phyloP scores from a whole-genome alignment of 768 basidiomycete genomes.

The Pisolithus marmoratus region DNA sequence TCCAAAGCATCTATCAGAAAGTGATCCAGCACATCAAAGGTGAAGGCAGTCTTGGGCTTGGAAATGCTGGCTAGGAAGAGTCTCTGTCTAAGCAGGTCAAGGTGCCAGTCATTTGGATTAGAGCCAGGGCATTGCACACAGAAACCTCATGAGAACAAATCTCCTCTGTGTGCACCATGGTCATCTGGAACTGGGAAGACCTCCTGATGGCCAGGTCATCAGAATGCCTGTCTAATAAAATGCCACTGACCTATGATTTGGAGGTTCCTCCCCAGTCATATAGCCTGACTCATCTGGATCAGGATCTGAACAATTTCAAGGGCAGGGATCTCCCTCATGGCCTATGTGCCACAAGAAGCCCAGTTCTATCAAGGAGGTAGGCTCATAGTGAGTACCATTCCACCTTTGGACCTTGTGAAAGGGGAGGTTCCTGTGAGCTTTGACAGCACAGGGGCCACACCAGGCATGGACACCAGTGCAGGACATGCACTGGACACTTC shows the following conservation, averaged over 20 bases:
- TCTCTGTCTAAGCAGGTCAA: not conserved
- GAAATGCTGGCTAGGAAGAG: conserved; percentile 3
- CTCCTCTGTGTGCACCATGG: too few species aligned
- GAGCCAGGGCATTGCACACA: not conserved
- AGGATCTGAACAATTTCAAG: not conserved
- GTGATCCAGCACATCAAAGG: conserved; percentile 5
- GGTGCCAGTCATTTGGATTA: not conserved
- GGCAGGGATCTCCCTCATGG: conserved; percentile 16
- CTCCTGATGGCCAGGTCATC: too few species aligned
- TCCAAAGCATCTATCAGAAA: conserved; percentile 4
- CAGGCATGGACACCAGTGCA: conserved; percentile 1
- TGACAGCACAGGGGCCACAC: not conserved
- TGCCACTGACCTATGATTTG: too few species aligned
- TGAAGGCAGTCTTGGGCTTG: conserved; percentile 2
- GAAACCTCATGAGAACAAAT: not conserved
- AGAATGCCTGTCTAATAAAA: too few species aligned
- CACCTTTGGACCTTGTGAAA: conserved; percentile 17
- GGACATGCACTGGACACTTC: not conserved
- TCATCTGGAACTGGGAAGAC: too few species aligned
- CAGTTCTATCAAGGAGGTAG: conserved; percentile 11
- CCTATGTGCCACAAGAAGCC: conserved; percentile 17
- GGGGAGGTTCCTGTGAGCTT: not conserved
- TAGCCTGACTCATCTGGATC: not conserved
- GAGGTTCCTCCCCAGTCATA: too few species aligned
- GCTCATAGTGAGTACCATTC: conserved; percentile 13